These are phyloP conservation scores for Ganoderma sinense DNA, from an alignment of 1,284 basidiomycete genomes.

Conservation along the genomic window DNA sequence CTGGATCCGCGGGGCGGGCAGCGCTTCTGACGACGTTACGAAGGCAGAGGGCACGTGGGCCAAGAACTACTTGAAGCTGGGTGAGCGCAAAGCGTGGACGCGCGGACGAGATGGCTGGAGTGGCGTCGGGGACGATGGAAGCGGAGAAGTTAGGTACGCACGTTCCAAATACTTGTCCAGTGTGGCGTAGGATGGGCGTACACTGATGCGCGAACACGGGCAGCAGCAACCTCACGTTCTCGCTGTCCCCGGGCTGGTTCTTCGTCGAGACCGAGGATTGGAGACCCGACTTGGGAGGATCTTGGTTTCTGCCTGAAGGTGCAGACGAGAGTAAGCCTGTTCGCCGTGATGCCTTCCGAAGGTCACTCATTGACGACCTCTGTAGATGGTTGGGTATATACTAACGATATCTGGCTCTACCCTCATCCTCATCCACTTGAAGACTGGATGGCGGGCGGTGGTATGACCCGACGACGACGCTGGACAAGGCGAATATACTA, in stretches of 20 bases:
- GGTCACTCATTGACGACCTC: neutral
- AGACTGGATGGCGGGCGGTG: conserved; percentile 49
- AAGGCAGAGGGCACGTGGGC: conserved; percentile 54
- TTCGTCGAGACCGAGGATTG: conserved; percentile 81
- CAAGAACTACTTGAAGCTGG: conserved; percentile 59
- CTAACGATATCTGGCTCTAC: conserved; percentile 74
- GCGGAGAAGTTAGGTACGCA: conserved; percentile 70
- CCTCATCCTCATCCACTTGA: conserved; percentile 50
- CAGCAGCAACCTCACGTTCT: conserved; percentile 81
- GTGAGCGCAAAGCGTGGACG: conserved; percentile 73
- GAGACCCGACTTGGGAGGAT: conserved; percentile 67
- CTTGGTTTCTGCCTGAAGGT: conserved; percentile 55
- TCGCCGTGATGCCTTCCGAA: neutral
- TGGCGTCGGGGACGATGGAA: conserved; percentile 51
- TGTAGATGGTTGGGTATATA: conserved; percentile 80
- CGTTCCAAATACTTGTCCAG: conserved; percentile 12
- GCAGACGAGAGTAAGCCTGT: conserved; percentile 54
- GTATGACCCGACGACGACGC: conserved; percentile 67
- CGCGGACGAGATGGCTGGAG: conserved; percentile 78
- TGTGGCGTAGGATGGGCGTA: neutral
- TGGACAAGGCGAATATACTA: conserved; percentile 75
- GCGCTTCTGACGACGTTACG: conserved; percentile 34
- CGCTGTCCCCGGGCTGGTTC: conserved; percentile 70
- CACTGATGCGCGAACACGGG: conserved; percentile 28
- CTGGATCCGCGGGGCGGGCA: conserved; percentile 41